Percentiles rank a stretch among this genome's conserved stretches.
phyloP scores from a whole-genome alignment of 2,329 filamentous ascomycete species.

The Aureobasidium melanogenum region DNA sequence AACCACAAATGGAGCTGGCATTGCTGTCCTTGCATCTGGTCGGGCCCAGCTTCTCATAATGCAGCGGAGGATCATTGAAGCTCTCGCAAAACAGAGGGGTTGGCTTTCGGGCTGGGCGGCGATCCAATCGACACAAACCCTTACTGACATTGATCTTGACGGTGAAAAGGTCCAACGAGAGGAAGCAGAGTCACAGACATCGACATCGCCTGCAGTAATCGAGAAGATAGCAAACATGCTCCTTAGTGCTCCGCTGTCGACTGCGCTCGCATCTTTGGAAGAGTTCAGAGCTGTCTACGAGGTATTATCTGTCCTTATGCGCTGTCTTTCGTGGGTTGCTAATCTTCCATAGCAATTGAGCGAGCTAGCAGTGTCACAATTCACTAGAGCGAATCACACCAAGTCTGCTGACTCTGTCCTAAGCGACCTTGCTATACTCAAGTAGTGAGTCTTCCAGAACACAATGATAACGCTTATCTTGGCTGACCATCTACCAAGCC shows the following conservation, averaged over 20 bases:
- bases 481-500: slow-evolving; percentile 21
- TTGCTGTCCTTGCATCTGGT: slow-evolving; percentile 73
- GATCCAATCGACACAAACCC: slow-evolving; percentile 17
- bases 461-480: background rate
- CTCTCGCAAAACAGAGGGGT: slow-evolving; percentile 58
- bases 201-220: background rate
- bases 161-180: slow-evolving; percentile 12
- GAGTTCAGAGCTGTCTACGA: slow-evolving; percentile 34
- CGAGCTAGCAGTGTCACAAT: slow-evolving; percentile 74
- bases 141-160: slow-evolving; percentile 32
- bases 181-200: background rate
- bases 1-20: slow-evolving; percentile 30
- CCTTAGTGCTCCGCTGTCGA: slow-evolving; percentile 21
- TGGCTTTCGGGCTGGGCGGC: slow-evolving; percentile 70
- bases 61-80: slow-evolving; percentile 70
- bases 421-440: slow-evolving; percentile 78
- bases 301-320: slow-evolving; percentile 17
- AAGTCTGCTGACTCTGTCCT: slow-evolving; percentile 70
- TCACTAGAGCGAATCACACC: slow-evolving; percentile 65
- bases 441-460: slow-evolving; percentile 35
- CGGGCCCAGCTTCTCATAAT: slow-evolving; percentile 75
- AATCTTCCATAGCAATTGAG: slow-evolving; percentile 56
- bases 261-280: slow-evolving; percentile 28
- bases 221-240: background rate
- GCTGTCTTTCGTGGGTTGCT: background rate